Conservation (phyloP, 768 basidiomycete species). For the Dioszegia crocea region DNA sequence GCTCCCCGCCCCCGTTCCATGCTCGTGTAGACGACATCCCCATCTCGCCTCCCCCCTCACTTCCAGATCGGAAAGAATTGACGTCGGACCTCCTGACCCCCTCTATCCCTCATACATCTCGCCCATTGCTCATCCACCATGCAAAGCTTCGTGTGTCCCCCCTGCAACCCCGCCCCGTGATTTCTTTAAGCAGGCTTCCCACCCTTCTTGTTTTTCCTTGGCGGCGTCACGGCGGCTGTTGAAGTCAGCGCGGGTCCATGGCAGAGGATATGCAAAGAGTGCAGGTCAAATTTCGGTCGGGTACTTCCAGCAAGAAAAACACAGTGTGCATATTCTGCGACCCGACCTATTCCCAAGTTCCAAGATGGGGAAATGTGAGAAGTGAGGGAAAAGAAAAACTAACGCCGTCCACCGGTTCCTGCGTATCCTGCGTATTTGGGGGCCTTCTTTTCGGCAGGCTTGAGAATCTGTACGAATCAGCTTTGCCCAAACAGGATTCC, state of each 20-base stretch:
- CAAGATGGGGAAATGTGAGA: neutral
- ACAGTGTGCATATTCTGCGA: neutral
- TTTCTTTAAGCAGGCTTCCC: conserved; percentile 54
- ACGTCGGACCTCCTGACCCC: too few species aligned
- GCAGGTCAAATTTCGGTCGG: neutral
- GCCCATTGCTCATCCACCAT: neutral
- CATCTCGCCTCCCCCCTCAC: too few species aligned
- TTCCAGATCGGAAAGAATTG: too few species aligned
- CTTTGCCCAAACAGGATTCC: conserved; percentile 3
- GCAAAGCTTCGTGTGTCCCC: neutral
- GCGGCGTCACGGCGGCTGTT: conserved; percentile 73
- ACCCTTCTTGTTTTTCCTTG: conserved; percentile 96
- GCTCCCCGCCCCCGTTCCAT: too few species aligned
- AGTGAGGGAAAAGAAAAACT: conserved; percentile 53
- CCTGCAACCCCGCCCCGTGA: neutral
- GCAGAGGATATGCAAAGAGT: neutral
- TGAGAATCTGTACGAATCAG: conserved; percentile 71
- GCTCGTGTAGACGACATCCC: too few species aligned
- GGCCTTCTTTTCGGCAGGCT: conserved; percentile 97
- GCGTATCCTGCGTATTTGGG: conserved; percentile 55
- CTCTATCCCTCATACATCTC: too few species aligned
- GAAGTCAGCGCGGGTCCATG: neutral
- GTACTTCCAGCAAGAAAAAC: too few species aligned
- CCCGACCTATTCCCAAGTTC: neutral
- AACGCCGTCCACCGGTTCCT: conserved; percentile 36